These are phyloP conservation scores for Penicillium sp. DNA, from an alignment of 2,329 filamentous ascomycete species.

Conservation along the genomic window DNA sequence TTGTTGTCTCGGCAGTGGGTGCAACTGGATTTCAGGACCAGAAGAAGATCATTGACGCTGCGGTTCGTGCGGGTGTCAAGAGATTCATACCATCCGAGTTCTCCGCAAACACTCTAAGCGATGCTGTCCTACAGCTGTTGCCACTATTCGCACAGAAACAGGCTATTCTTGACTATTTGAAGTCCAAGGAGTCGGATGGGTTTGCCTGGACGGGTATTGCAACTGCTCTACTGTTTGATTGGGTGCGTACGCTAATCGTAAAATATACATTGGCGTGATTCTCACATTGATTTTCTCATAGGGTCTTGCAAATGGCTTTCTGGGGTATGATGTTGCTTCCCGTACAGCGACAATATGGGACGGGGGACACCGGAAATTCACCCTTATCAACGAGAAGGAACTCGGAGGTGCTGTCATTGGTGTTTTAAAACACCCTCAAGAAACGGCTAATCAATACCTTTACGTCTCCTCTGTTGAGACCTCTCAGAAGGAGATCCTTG, in stretches of 20 bases:
- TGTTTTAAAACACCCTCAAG: conserved; percentile 46
- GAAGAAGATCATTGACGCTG: conserved; percentile 29
- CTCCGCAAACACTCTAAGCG: conserved; percentile 24
- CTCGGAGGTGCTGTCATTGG: conserved; percentile 52
- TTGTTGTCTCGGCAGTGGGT: conserved; percentile 27
- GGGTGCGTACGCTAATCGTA: conserved; percentile 26
- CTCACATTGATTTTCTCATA: not conserved
- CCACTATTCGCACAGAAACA: conserved; percentile 25
- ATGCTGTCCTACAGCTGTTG: conserved; percentile 21
- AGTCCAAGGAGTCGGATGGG: conserved; percentile 41
- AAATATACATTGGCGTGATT: not conserved
- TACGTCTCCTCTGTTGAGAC: conserved; percentile 55
- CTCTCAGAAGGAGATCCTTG: conserved; percentile 56
- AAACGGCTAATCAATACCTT: conserved; percentile 58
- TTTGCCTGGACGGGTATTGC: conserved; percentile 61
- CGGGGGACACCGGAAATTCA: conserved; percentile 51
- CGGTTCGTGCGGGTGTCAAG: conserved; percentile 28
- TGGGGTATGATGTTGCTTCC: conserved; percentile 49
- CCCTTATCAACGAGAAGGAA: conserved; percentile 48
- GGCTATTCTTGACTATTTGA: conserved; percentile 49
- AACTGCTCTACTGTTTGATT: conserved; percentile 60
- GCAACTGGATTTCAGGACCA: conserved; percentile 23
- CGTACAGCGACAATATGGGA: conserved; percentile 55
- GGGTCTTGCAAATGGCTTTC: conserved; percentile 47
- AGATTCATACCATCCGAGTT: conserved; percentile 34